Base-by-base conservation (phyloP, 495 filamentous ascomycete species). In the Chaetomium fimeti region DNA sequence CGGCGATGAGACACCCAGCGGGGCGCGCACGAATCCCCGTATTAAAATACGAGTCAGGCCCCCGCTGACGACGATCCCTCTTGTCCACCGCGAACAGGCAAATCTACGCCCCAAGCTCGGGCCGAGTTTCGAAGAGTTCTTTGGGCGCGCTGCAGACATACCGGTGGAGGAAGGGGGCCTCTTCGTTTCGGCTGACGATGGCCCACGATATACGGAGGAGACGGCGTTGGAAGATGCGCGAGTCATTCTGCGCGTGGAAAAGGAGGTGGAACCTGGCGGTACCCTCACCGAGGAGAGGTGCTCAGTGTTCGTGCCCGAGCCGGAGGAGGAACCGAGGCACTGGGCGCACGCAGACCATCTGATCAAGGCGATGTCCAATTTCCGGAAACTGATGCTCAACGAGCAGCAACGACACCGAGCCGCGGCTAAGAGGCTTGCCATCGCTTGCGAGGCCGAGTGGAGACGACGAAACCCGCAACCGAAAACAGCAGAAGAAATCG, bases 291-390 rank as follows among this genome's bases (percentile, higher is more conserved):
- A 79, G 43, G 87, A 87, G 55, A 82, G 83, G 22, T 94, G 90
- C 72, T 89, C 87, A 4, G 78, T 89, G 32, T 96, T 89, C 69
- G 80, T 85, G n/a, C 88, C 89, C 0, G 91, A 96, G 28, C 82
- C 86, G 0, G 90, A 90, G 63, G 82, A 86, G 51, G 88, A 91
- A 65, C 90, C 89, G 3, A 84, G 83, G 62, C 91, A 91, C 60
- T 97, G 91, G 77, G 87, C 87, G 18, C 93, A 97, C 70, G 83
- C 85, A 62, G 92, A 97, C 70, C 90, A 97, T 70, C 81, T 98
- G 9, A 83, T 91, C 48, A 85, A 87, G 16, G 92, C 96, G 68
- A 91, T 90, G 51, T 66, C 90, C 13, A 85, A 91, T 66, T 92
- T 98, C 68, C 86, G 90, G 47, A 87, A 84, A 66, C 78, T 96